A percentile compares a stretch with the other conserved stretches of the same genome.
These are phyloP conservation scores for Ceratocystis cubensis DNA, from an alignment of 2,329 filamentous ascomycete genomes.

Conservation along the genomic window DNA sequence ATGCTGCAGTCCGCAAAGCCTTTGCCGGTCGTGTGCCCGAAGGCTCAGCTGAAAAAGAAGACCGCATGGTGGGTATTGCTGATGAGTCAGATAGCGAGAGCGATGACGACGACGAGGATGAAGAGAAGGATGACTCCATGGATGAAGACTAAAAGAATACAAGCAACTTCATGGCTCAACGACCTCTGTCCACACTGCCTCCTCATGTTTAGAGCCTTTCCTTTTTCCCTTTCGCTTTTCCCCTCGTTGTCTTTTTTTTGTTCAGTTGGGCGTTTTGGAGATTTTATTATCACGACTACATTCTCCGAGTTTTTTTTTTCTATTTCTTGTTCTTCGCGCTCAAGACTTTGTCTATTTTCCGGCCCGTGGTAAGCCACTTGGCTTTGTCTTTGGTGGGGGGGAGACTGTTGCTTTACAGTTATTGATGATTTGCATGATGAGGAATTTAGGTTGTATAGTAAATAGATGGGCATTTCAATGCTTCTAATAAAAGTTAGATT, in stretches of 20 bases:
- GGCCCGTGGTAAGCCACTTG: neutral
- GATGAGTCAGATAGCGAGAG: constrained; percentile 56
- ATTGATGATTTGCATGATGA: constrained; percentile 15
- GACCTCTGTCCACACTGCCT: neutral
- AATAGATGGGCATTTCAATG: constrained; percentile 3
- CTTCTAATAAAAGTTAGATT: constrained; percentile 11
- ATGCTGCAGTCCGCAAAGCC: constrained; percentile 67
- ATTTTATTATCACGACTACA: constrained; percentile 8
- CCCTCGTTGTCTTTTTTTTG: neutral
- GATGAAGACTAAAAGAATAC: constrained; percentile 37
- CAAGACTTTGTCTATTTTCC: neutral
- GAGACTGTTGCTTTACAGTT: constrained; percentile 7
- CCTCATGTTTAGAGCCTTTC: neutral
- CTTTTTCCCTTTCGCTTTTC: neutral
- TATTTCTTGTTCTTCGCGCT: neutral
- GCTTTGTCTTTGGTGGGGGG: neutral
- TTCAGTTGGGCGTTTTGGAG: constrained; percentile 11
- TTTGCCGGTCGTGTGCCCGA: constrained; percentile 60
- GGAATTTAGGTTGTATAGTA: constrained; percentile 9
- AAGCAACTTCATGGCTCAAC: neutral
- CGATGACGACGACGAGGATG: constrained; percentile 42
- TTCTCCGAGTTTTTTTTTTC: constrained; percentile 10
- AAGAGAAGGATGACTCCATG: constrained; percentile 40
- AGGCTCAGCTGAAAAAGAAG: constrained; percentile 49
- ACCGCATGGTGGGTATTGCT: constrained; percentile 64